phyloP scores from a whole-genome alignment of 2,329 filamentous ascomycete species.

The Reticulascus tulasneorum region DNA sequence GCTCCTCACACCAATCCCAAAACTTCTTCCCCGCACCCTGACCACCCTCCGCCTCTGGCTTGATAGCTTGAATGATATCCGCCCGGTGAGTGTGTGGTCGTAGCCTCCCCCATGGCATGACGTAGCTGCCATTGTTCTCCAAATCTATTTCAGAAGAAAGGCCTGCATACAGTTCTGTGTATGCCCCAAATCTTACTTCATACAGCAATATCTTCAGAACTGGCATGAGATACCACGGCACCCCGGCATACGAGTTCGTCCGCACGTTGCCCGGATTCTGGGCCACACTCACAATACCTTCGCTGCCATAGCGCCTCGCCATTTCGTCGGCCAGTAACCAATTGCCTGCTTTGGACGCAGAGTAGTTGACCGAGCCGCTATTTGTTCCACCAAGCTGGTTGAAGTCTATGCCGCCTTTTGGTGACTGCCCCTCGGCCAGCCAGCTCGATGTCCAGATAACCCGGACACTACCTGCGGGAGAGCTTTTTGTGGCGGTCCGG shows the following conservation, averaged over 20 bases:
- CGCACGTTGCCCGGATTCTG: constrained; percentile 31
- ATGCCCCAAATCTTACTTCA: constrained; percentile 29
- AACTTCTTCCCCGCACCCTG: constrained; percentile 19
- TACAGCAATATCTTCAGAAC: constrained; percentile 22
- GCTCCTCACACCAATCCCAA: constrained; percentile 25
- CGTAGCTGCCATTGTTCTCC: constrained; percentile 23
- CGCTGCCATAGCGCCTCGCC: constrained; percentile 18
- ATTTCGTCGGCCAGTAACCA: constrained; percentile 27
- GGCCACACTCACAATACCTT: constrained; percentile 24
- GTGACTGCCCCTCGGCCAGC: constrained; percentile 20
- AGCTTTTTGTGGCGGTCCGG: constrained; percentile 18
- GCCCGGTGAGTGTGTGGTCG: constrained; percentile 16
- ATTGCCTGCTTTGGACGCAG: constrained; percentile 30
- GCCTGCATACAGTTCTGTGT: constrained; percentile 36
- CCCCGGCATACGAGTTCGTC: constrained; percentile 18
- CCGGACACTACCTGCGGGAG: constrained; percentile 18
- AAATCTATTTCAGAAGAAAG: constrained; percentile 30
- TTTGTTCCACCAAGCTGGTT: constrained; percentile 17
- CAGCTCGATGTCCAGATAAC: constrained; percentile 28
- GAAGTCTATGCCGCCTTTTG: constrained; percentile 25
- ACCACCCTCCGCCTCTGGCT: constrained; percentile 20
- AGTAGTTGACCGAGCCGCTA: constrained; percentile 23
- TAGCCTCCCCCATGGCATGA: constrained; percentile 25
- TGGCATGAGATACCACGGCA: constrained; percentile 3
- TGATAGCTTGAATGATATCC: constrained; percentile 24